Evolutionary conservation across 176 grass and related monocot species (phyloP), one percentile per base, ranked within the genome.

Genomic region (Luzula sylvatica): DNA sequence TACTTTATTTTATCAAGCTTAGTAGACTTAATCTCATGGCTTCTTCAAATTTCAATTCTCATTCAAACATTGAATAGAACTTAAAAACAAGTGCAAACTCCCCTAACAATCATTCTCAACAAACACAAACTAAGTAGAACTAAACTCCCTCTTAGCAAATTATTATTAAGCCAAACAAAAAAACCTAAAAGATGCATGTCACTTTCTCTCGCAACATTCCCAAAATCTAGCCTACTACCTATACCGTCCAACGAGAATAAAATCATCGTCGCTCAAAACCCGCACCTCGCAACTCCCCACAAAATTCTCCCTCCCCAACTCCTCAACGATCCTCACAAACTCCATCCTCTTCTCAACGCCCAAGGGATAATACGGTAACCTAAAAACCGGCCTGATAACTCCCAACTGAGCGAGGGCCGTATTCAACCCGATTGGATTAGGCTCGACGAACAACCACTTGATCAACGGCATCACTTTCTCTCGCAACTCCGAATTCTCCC

Each of bases 221-320:
- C 30, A 35, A 4, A 4, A 35, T 4, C 29, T 8, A 32, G 29
- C 29, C 29, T 4, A 35, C 43, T 64, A 49, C 42, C n/a, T 15
- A 18, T 64, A 50, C 59, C 43, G 15, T 49, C 81, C 68, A 15
- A 98, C 66, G 47, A 89, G 71, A 54, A 90, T 59, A 45, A 89
- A 90, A 29, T 90, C 85, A 0, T 82, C 77, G 15, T 96, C 78
- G 8, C 86, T 75, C 3, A 96, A 74, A 72, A 90, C 68, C 20
- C 13, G 60, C 3, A 23, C 78, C 47, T 89, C 81, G 11, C 75
- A 71, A 29, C 79, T 30, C 23, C 92, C 92, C 40, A 90, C 81
- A 32, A 96, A 96, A 46, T 86, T 71, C 46, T 90, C 71, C 26
- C 78, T 42, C 46, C 92, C 92, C 19, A 90, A 64, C 11, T 66